A percentile compares a stretch with the other conserved stretches of the same genome.
phyloP scores from a whole-genome alignment of 306 rosid genomes.

The Dalbergia cultrata region DNA sequence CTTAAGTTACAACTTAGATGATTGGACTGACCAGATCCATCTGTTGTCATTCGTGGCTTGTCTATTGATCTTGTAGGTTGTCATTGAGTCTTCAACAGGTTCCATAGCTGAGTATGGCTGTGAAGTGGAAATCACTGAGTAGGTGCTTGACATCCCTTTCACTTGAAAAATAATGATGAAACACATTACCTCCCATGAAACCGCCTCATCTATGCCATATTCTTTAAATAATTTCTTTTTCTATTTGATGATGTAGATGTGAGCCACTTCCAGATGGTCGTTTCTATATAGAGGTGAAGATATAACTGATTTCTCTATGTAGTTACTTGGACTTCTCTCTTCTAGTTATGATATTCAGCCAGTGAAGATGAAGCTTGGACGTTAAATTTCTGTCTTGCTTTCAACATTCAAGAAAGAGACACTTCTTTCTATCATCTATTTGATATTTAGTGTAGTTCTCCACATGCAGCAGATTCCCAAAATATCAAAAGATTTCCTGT shows the following conservation, averaged over 20 bases:
- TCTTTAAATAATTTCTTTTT: not conserved
- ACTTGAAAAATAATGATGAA: not conserved
- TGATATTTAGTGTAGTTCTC: not conserved
- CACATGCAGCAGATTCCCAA: not conserved
- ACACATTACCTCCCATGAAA: not conserved
- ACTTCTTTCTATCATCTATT: conserved; percentile 11
- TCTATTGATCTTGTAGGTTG: conserved; percentile 67
- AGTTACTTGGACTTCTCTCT: conserved; percentile 29
- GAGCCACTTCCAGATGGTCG: conserved; percentile 99
- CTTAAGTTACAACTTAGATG: conserved; percentile 27
- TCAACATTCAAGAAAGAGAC: conserved; percentile 30
- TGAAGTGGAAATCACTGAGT: conserved; percentile 99
- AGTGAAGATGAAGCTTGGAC: conserved; percentile 40
- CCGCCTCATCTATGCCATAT: conserved; percentile 18
- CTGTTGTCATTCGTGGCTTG: conserved; percentile 48
- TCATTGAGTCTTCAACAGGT: conserved; percentile 74
- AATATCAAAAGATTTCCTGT: not conserved
- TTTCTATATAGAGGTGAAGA: conserved; percentile 89
- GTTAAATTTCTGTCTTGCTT: conserved; percentile 27
- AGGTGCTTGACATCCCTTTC: conserved; percentile 58
- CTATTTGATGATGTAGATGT: conserved; percentile 67
- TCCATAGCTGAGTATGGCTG: conserved; percentile 91
- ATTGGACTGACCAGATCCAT: conserved; percentile 37
- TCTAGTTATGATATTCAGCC: conserved; percentile 26
- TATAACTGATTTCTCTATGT: conserved; percentile 27